phyloP scores from a whole-genome alignment of 164 flowering plant species.

The Aristolochia fimbriata region DNA sequence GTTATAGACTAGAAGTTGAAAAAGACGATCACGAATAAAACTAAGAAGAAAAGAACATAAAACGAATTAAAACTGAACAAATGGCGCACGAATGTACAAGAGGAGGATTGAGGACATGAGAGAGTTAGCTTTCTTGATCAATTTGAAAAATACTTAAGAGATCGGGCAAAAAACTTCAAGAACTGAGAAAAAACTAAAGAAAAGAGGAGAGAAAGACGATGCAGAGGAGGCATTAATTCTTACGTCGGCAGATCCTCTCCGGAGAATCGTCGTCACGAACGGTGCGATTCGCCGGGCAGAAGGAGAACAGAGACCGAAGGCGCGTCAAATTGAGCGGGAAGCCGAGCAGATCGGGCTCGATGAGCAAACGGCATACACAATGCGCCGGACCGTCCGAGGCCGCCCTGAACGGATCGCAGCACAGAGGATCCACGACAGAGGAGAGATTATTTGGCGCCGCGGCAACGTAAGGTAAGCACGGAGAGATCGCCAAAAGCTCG shows the following conservation, averaged over 20 bases:
- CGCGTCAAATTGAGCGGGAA: conserved; percentile 7
- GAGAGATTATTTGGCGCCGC: conserved; percentile 1
- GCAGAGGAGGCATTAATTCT: no score
- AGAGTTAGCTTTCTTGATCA: no score
- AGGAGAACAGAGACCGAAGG: neutral
- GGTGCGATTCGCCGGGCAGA: neutral
- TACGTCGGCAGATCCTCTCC: neutral
- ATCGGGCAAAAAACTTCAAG: neutral
- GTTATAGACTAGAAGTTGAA: no score
- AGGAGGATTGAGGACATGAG: no score
- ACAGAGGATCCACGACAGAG: neutral
- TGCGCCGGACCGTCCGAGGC: neutral
- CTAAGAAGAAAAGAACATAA: no score
- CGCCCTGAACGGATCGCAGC: conserved; percentile 4
- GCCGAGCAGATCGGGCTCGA: conserved; percentile 3
- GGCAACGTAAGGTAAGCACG: conserved; percentile 5
- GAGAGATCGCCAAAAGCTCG: neutral
- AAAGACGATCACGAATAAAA: no score
- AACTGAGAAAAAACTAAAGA: neutral
- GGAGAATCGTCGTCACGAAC: neutral
- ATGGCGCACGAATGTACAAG: no score
- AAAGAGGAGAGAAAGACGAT: neutral
- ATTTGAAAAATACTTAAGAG: no score
- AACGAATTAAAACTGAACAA: no score
- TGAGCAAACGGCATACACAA: conserved; percentile 3